These are phyloP conservation scores for Cyphellophora europaea DNA, from an alignment of 2,329 filamentous ascomycete species.

Conservation along the genomic window DNA sequence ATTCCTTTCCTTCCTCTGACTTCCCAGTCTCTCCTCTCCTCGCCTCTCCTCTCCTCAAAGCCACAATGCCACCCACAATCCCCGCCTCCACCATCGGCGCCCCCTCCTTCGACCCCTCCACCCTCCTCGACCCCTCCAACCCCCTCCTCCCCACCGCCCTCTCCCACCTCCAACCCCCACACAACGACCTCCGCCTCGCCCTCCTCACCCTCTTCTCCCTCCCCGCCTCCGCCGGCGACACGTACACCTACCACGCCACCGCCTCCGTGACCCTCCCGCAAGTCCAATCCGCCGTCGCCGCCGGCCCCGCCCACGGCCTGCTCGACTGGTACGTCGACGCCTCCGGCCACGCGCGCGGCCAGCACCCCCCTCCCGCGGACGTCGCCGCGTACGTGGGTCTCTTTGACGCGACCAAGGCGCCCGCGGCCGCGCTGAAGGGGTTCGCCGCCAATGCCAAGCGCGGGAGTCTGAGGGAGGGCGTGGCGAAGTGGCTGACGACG, in stretches of 20 bases:
- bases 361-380: conserved; percentile 48
- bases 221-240: conserved; percentile 28
- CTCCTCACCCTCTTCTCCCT: conserved; percentile 40
- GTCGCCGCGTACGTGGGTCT: conserved; percentile 58
- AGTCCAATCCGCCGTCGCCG: conserved; percentile 39
- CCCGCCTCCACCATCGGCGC: not conserved
- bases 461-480: conserved; percentile 47
- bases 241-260: conserved; percentile 42
- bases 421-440: conserved; percentile 52
- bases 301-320: conserved; percentile 36
- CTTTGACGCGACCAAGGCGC: conserved; percentile 53
- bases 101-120: not conserved
- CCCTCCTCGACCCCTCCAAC: not conserved
- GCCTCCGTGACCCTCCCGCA: conserved; percentile 41
- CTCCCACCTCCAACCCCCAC: conserved; percentile 24
- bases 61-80: too few relatives aligned
- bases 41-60: too few relatives aligned
- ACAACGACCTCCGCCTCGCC: conserved; percentile 36
- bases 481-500: conserved; percentile 47
- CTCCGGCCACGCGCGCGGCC: conserved; percentile 6
- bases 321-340: conserved; percentile 39
- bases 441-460: conserved; percentile 59
- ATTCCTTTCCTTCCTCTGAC: too few relatives aligned
- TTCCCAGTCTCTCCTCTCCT: too few relatives aligned
- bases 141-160: conserved; percentile 2